Base-by-base conservation (phyloP, 2,329 filamentous ascomycete genomes). In the Trichoderma sp. region DNA sequence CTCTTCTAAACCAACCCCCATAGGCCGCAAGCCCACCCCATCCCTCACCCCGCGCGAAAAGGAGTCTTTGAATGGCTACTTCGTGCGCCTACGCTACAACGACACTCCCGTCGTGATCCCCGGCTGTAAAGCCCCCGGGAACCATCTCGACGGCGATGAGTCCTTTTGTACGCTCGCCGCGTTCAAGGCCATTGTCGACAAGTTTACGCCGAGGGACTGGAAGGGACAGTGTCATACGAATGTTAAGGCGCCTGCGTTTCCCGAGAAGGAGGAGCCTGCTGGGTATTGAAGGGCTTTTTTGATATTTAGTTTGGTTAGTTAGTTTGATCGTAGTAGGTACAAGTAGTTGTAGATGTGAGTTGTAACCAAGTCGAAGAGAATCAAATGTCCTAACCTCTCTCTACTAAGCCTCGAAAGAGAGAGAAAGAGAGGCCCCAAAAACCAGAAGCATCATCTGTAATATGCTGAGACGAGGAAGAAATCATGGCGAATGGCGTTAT, bases 181-280 rank as follows among this genome's bases (percentile, higher is more conserved):
- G 0, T 99, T 99, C 88, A 98, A 98, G 84, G 87, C 91, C 69
- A 94, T 98, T 74, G 95, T 97, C 3, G 96, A 98, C 85, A 95
- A 94, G 80, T 97, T 94, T 82, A 97, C 94, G 1, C 97, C 97
- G 0, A 86, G 86, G 75, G 89, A 95, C 82, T 98, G 95, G 96
- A 89, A 85, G 78, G 81, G 85, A 27, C 84, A 90, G 76, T 91
- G 89, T 79, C 85, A 84, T n/a, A 78, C 82, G 63, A 88, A 88
- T 76, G 78, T 85, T 21, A 82, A 83, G 29, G 83, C 80, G 9
- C 84, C 88, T 0, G 83, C 84, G 2, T 86, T 89, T 75, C 88
- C 89, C 1, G 74, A 78, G 21, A 86, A 86, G 77, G 85, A 86
- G 0, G 88, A 91, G 79, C 87, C 86, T n/a, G 87, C 89, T 6